A percentile compares a stretch with the other conserved stretches of the same genome.
Conservation (phyloP, 1,284 basidiomycete species). For the Moniliophthora roreri region DNA sequence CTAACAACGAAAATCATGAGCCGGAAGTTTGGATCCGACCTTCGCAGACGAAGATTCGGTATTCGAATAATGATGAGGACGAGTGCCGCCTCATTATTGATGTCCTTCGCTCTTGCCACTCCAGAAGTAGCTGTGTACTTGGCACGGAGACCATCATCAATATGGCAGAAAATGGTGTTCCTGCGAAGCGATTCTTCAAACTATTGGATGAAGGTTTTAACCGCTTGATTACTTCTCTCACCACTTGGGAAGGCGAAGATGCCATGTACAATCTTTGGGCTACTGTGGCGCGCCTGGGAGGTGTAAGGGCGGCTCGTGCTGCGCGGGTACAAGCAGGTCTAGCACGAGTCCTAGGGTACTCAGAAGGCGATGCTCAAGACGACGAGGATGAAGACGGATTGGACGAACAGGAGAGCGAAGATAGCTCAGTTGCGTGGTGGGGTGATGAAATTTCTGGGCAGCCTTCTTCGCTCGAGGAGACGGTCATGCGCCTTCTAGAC, state of each 20-base stretch:
- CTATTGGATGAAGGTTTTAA: constrained; percentile 37
- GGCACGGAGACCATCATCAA: constrained; percentile 52
- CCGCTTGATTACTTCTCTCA: constrained; percentile 38
- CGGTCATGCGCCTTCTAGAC: constrained; percentile 44
- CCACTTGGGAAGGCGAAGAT: constrained; percentile 42
- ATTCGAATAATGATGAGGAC: constrained; percentile 30
- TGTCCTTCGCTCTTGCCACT: constrained; percentile 44
- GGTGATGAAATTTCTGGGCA: constrained; percentile 48
- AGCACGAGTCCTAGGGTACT: constrained; percentile 43
- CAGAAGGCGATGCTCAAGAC: constrained; percentile 31
- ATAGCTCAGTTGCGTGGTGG: constrained; percentile 50
- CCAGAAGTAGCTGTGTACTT: constrained; percentile 39
- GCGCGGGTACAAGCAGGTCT: constrained; percentile 42
- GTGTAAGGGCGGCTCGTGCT: constrained; percentile 41
- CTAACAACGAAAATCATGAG: constrained; percentile 26
- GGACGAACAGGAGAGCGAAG: constrained; percentile 34
- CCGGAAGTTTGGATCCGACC: constrained; percentile 41
- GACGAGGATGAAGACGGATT: constrained; percentile 40
- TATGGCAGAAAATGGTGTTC: constrained; percentile 50
- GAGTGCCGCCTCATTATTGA: constrained; percentile 44
- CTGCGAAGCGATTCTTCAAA: constrained; percentile 32
- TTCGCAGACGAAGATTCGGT: constrained; percentile 50
- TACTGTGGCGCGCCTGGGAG: constrained; percentile 38
- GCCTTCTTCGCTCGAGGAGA: constrained; percentile 51
- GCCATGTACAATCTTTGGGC: constrained; percentile 43